Base-by-base conservation (phyloP, 164 flowering plant genomes). In the Brasenia schreberi region DNA sequence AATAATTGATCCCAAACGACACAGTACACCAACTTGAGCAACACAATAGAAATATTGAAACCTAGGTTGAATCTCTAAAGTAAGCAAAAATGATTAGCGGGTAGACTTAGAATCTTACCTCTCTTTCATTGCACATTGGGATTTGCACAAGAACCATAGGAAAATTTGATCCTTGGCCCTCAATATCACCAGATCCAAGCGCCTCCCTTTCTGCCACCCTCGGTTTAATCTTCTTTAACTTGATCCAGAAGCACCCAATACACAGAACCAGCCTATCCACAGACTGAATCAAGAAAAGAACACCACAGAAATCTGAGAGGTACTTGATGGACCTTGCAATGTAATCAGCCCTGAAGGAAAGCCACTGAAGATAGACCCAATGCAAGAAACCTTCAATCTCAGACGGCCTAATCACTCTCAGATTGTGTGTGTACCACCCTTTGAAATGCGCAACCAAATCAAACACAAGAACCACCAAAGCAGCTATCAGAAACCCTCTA, bases 91-190 rank as follows among this genome's bases (percentile, higher is more conserved):
- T 9, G 16, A 5, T 49, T 33, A 1, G 39, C 56, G 56, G 56
- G 56, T 9, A 49, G 16, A 49, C 10, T 9, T 9, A 4, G 16
- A 49, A 66, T 73, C 90, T 89, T 84, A 91, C 99, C 97, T 94
- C 99, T 90, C 82, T 85, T 83, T 91, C 99, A 64, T 94, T 94
- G 82, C 98, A 91, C 98, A 91, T 94, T 0, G 98, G 97, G 18
- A 94, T 90, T 84, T 94, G 98, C 45, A 91, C 74, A 65, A 94
- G 67, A 63, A 87, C 97, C 98, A 91, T 90, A 0, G 98, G 97
- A 72, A 81, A 89, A 68, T 83, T 87, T 66, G 77, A 80, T 39
- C 59, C 71, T 68, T 72, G 77, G 61, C 53, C 77, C 67, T 81
- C 87, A 5, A 23, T 65, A 49, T 74, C 76, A 0, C 45, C 56